Evolutionary conservation across 2,329 filamentous ascomycete species (phyloP).

Genomic region (Triangularia verruculosa): DNA sequence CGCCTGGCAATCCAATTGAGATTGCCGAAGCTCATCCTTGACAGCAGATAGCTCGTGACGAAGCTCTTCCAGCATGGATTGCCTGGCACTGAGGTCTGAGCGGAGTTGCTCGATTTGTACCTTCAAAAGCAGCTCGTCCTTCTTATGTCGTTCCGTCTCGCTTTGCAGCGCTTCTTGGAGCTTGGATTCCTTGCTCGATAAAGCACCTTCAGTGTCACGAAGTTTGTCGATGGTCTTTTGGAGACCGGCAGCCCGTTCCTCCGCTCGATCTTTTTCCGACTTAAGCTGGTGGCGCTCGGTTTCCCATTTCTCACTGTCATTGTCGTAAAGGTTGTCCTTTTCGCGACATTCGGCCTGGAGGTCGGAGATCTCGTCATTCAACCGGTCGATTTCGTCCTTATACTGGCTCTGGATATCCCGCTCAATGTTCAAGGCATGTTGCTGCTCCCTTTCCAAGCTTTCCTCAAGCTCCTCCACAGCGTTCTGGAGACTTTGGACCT

Average conservation of each 20-base stretch:
- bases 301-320: constrained; percentile 72
- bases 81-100: constrained; percentile 65
- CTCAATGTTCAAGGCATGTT: constrained; percentile 58
- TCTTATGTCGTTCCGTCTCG: constrained; percentile 68
- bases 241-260: constrained; percentile 64
- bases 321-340: constrained; percentile 67
- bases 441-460: constrained; percentile 52
- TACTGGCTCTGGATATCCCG: constrained; percentile 56
- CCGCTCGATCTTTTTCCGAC: constrained; percentile 62
- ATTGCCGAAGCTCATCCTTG: constrained; percentile 68
- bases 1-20: constrained; percentile 59
- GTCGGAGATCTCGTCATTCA: constrained; percentile 58
- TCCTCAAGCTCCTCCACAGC: constrained; percentile 47
- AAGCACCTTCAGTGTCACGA: constrained; percentile 63
- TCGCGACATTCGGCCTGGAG: constrained; percentile 65
- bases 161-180: constrained; percentile 67
- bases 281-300: constrained; percentile 63
- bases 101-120: constrained; percentile 74
- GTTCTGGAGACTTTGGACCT: constrained; percentile 52
- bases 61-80: constrained; percentile 62
- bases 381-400: constrained; percentile 52
- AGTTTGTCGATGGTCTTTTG: constrained; percentile 70
- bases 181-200: constrained; percentile 65
- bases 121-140: constrained; percentile 66
- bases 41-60: constrained; percentile 63